A percentile compares a stretch with the other conserved stretches of the same genome.
Evolutionary conservation across 2,329 filamentous ascomycete genomes (phyloP).

Genomic region (Ceratocystis destructans): DNA sequence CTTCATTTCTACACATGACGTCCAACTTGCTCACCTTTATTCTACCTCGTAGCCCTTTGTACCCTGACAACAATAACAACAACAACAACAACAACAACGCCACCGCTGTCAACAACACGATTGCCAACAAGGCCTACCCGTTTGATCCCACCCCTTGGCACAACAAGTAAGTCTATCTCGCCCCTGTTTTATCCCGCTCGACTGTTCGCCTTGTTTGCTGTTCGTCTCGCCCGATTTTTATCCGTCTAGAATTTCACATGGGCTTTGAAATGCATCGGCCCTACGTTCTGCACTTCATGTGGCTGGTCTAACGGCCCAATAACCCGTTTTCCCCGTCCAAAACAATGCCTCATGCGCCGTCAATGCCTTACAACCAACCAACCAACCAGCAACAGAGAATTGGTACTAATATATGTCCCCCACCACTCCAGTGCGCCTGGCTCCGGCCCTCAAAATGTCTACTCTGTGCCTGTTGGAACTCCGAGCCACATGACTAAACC

Average conservation of each 20-base stretch:
- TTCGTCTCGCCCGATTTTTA: neutral
- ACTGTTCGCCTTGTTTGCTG: neutral
- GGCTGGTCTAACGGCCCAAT: too few relatives aligned
- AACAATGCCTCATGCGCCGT: neutral
- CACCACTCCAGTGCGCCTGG: constrained; percentile 9
- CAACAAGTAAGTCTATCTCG: constrained; percentile 16
- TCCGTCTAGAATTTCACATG: neutral
- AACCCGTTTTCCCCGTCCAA: too few relatives aligned
- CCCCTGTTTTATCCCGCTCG: neutral
- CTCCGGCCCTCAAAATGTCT: constrained; percentile 11
- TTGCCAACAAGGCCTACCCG: constrained; percentile 13
- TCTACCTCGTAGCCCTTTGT: constrained; percentile 6
- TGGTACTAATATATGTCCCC: constrained; percentile 5
- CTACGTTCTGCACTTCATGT: neutral
- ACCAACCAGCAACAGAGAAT: neutral
- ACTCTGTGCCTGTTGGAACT: constrained; percentile 18
- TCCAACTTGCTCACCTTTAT: constrained; percentile 8
- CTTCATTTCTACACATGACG: neutral
- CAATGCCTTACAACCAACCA: neutral
- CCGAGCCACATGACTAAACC: constrained; percentile 22
- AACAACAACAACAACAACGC: neutral
- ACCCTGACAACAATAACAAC: constrained; percentile 7
- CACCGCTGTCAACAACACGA: neutral
- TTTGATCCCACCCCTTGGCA: constrained; percentile 19
- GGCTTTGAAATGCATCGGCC: neutral